Evolutionary conservation across 139 green algal species (phyloP).

Genomic region (Chlorella sp.): DNA sequence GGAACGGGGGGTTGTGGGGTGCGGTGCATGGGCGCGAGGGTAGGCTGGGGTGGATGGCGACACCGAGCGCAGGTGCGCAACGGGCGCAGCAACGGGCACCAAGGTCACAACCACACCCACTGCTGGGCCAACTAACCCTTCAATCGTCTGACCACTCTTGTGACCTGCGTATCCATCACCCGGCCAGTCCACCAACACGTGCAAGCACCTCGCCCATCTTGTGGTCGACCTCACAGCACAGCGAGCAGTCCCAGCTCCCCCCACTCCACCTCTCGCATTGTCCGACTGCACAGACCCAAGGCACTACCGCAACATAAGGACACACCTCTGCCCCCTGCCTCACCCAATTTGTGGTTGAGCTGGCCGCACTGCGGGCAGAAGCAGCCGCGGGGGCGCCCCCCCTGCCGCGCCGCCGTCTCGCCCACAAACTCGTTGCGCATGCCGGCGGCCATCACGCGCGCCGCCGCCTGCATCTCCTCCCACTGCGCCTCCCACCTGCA

Average conservation of each 20-base stretch:
- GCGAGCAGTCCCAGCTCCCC: no score
- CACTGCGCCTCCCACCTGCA: conserved; percentile 46
- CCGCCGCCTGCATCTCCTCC: conserved; percentile 34
- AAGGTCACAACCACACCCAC: no score
- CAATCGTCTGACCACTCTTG: no score
- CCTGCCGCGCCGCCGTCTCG: conserved; percentile 5
- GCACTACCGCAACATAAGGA: no score
- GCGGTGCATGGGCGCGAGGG: not conserved
- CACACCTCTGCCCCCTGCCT: not conserved
- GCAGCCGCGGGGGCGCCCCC: not conserved
- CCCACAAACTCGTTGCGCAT: conserved; percentile 23
- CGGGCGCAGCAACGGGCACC: conserved; percentile 49
- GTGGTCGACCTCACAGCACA: no score
- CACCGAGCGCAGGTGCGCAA: conserved; percentile 22
- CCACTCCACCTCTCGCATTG: no score
- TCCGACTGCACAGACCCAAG: no score
- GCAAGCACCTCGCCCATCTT: no score
- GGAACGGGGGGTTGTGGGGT: not conserved
- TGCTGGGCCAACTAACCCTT: not conserved
- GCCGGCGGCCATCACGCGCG: not conserved
- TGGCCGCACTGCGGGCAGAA: conserved; percentile 72
- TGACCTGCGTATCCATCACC: no score
- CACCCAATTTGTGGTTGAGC: conserved; percentile 57
- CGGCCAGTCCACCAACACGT: no score
- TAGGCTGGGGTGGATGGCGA: not conserved